These are phyloP conservation scores for Tuber microsphaerosporum DNA, from an alignment of 495 filamentous ascomycete genomes.

Conservation along the genomic window DNA sequence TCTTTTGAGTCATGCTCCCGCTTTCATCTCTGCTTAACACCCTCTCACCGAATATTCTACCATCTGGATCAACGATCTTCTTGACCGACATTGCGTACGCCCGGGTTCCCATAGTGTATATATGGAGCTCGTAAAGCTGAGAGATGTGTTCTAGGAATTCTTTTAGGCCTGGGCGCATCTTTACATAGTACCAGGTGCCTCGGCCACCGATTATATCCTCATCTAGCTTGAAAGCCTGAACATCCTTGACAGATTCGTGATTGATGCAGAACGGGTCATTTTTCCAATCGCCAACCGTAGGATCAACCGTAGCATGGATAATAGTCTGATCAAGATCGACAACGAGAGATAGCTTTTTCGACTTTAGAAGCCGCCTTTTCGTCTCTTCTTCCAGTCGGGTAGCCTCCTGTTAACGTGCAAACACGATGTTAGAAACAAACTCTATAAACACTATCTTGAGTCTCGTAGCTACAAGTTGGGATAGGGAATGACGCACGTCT, in stretches of 20 bases:
- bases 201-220: conserved; percentile 45
- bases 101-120: conserved; percentile 98
- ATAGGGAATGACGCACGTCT: conserved; percentile 34
- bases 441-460: conserved; percentile 3
- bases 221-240: conserved; percentile 80
- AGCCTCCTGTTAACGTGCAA: conserved; percentile 53
- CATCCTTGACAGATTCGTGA: conserved; percentile 79
- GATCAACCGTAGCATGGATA: conserved; percentile 95
- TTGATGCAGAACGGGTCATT: conserved; percentile 81
- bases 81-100: conserved; percentile 89
- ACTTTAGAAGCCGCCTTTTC: conserved; percentile 70
- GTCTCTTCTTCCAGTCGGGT: conserved; percentile 73
- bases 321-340: conserved; percentile 98
- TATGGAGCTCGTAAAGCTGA: conserved; percentile 83
- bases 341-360: conserved; percentile 79
- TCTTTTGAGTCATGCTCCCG: conserved; percentile 83
- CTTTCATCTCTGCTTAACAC: conserved; percentile 96
- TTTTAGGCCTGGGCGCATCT: conserved; percentile 85
- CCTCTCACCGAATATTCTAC: conserved; percentile 83
- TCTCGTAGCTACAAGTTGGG: not conserved
- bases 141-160: conserved; percentile 74
- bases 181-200: conserved; percentile 88
- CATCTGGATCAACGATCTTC: conserved; percentile 82
- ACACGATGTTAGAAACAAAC: conserved; percentile 13
- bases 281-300: conserved; percentile 93